Evolutionary conservation across 345 rosid species (phyloP), one percentile per base, ranked within the genome.

Genomic region (Angophora floribunda): DNA sequence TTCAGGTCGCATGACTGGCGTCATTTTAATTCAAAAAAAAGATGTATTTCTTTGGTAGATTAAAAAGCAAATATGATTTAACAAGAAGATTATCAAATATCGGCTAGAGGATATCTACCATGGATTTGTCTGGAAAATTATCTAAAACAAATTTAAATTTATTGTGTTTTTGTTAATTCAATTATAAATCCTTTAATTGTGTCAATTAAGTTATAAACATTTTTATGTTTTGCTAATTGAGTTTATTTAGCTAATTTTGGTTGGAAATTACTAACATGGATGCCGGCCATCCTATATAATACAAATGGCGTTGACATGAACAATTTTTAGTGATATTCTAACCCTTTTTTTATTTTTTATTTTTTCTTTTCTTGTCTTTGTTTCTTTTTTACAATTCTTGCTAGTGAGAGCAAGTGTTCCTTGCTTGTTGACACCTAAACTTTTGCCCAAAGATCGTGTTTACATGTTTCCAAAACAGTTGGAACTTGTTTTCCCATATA

Each of bases 261-360:
- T 28, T 0, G 9, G 22, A 55, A 22, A 55, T 55, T 21, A 55
- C 0, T 0, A 2, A 55, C 5, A 4, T 55, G 1, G 61, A 22
- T 2, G 22, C 13, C 22, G n/a, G 61, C 6, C 13, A 55, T 22
- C 9, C 1, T 21, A 55, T 1, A 11, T 55, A 28, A 0, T 5
- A 55, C 22, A 55, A 21, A 2, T 0, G 1, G 28, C 0, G 4
- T 21, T 22, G 61, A 22, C 61, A 55, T 0, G 12, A 0, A 55
- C 9, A 9, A 55, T 55, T 55, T 55, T 55, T 5, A 55, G 22
- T 22, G 22, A 55, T 55, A 55, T 55, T 55, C 9, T 0, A 55
- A 21, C 1, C 8, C 1, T 55, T 55, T 55, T 53, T 53, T 55
- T 55, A 9, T 55, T 55, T 55, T 55, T 52, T 55, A 21, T 22